Evolutionary conservation across 2,329 filamentous ascomycete species (phyloP).

Genomic region (Fusarium anguioides): DNA sequence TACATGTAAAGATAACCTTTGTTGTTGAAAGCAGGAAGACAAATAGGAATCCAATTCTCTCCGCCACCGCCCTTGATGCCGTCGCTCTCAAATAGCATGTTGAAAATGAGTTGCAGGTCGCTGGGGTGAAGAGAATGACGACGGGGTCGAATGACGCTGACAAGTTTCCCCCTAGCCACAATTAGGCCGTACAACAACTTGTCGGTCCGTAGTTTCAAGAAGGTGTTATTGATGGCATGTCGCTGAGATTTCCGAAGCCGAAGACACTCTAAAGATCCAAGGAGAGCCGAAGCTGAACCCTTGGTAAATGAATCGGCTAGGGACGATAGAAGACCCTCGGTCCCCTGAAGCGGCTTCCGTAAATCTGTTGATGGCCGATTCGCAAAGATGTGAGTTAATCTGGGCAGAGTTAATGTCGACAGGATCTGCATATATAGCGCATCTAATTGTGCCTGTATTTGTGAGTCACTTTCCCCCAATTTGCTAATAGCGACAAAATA

Average conservation of each 20-base stretch:
- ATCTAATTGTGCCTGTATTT: slow-evolving; percentile 88
- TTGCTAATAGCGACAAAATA: slow-evolving; percentile 95
- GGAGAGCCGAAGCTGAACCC: slow-evolving; percentile 87
- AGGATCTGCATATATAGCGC: slow-evolving; percentile 98
- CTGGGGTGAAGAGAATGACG: slow-evolving; percentile 96
- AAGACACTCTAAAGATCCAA: slow-evolving; percentile 94
- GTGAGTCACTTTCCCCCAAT: slow-evolving; percentile 89
- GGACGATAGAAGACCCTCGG: slow-evolving; percentile 89
- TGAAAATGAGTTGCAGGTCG: slow-evolving; percentile 96
- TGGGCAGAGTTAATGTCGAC: slow-evolving; percentile 91
- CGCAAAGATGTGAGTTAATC: slow-evolving; percentile 86
- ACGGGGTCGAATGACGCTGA: slow-evolving; percentile 93
- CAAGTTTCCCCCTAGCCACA: slow-evolving; percentile 90
- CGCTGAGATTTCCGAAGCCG: slow-evolving; percentile 89
- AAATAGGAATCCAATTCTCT: slow-evolving; percentile 97
- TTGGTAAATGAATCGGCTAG: slow-evolving; percentile 94
- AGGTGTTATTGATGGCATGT: slow-evolving; percentile 84
- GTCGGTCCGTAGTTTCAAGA: slow-evolving; percentile 80
- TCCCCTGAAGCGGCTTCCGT: slow-evolving; percentile 88
- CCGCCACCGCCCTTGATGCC: slow-evolving; percentile 89
- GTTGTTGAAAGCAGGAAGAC: slow-evolving; percentile 96
- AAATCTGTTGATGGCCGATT: slow-evolving; percentile 94
- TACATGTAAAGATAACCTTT: slow-evolving; percentile 99
- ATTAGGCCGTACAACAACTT: slow-evolving; percentile 92
- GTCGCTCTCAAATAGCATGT: slow-evolving; percentile 98